phyloP scores from a whole-genome alignment of 2,329 filamentous ascomycete genomes.

The Paramyrothecium roridum region DNA sequence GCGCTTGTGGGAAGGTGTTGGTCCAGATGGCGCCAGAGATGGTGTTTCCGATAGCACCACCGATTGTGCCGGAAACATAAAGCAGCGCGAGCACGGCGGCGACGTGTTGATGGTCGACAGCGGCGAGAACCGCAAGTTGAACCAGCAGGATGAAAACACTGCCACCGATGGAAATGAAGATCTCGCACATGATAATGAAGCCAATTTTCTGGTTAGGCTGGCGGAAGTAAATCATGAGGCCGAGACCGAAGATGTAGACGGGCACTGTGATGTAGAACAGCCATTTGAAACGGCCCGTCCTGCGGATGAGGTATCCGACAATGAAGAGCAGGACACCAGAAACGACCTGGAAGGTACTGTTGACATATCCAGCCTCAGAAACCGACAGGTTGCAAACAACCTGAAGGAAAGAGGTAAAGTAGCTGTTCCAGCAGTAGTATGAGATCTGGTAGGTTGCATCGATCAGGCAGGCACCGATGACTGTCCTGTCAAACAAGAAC shows the following conservation, averaged over 20 bases:
- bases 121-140: constrained; percentile 23
- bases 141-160: constrained; percentile 43
- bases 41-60: constrained; percentile 22
- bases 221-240: constrained; percentile 34
- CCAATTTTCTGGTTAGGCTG: constrained; percentile 33
- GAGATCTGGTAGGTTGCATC: constrained; percentile 35
- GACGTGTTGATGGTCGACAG: constrained; percentile 27
- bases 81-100: constrained; percentile 25
- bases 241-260: constrained; percentile 48
- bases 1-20: constrained; percentile 32
- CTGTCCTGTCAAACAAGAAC: constrained; percentile 44
- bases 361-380: constrained; percentile 44
- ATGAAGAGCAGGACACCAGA: constrained; percentile 42
- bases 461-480: constrained; percentile 44
- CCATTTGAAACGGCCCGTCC: constrained; percentile 50
- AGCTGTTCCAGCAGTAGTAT: constrained; percentile 44
- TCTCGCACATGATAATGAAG: constrained; percentile 47
- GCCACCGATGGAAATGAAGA: constrained; percentile 48
- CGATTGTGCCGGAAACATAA: constrained; percentile 20
- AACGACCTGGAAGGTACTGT: constrained; percentile 45
- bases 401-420: constrained; percentile 49
- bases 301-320: constrained; percentile 43
- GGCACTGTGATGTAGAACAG: constrained; percentile 46
- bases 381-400: constrained; percentile 46
- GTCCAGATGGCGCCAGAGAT: constrained; percentile 28